Evolutionary conservation across 108 stramenopile genomes (phyloP).

Genomic region (Nitzschia sp.): DNA sequence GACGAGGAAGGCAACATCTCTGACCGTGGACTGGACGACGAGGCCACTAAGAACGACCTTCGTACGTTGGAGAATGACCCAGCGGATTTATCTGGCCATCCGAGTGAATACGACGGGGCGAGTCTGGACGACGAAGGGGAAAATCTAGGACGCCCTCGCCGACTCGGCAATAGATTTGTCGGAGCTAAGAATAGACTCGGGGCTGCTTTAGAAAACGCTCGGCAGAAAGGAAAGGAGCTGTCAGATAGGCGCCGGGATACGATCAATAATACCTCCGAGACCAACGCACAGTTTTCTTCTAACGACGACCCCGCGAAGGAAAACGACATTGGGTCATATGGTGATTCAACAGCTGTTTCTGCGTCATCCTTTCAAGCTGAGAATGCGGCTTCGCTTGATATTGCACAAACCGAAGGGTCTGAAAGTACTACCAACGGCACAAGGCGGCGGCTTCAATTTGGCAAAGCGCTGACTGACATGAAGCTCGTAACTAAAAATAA

Average conservation of each 20-base stretch:
- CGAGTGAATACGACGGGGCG: conserved; percentile 2
- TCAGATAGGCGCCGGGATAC: conserved; percentile 6
- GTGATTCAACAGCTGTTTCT: too few relatives aligned
- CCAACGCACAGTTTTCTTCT: too few relatives aligned
- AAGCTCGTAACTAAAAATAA: conserved; percentile 29
- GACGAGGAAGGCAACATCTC: neutral
- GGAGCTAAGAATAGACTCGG: conserved; percentile 31
- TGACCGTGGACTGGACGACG: neutral
- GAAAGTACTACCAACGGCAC: neutral
- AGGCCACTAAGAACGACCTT: neutral
- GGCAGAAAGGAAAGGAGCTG: conserved; percentile 26
- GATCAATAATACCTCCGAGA: too few relatives aligned
- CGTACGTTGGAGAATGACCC: neutral
- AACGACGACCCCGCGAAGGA: too few relatives aligned
- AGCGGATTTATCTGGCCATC: neutral
- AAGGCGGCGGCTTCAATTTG: conserved; percentile 14
- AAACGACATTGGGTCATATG: too few relatives aligned
- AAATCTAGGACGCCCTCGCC: neutral
- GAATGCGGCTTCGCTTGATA: too few relatives aligned
- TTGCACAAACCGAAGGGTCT: neutral
- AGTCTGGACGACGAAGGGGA: conserved; percentile 8
- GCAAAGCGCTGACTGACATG: conserved; percentile 35
- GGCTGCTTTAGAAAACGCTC: conserved; percentile 31
- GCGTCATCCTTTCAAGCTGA: too few relatives aligned
- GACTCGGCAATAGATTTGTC: conserved; percentile 25